A percentile compares a stretch with the other conserved stretches of the same genome.
phyloP scores from a whole-genome alignment of 2,329 filamentous ascomycete genomes.

The Cladophialophora bantiana region DNA sequence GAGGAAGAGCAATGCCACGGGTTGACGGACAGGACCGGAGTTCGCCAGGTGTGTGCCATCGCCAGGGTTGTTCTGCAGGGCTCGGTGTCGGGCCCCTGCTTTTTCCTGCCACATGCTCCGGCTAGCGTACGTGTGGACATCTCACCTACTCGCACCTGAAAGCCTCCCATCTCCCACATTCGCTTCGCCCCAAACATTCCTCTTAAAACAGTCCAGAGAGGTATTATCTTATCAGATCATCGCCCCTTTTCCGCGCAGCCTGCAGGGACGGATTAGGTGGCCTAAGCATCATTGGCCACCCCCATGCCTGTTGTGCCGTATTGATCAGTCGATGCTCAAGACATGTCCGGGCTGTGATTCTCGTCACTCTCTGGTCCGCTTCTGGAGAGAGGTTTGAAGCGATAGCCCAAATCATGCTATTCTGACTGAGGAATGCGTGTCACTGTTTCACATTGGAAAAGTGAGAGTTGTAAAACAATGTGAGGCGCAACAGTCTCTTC shows the following conservation, averaged over 20 bases:
- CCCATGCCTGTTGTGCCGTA: neutral
- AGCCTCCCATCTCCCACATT: neutral
- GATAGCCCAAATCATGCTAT: neutral
- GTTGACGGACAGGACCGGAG: neutral
- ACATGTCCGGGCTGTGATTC: neutral
- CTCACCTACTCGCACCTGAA: neutral
- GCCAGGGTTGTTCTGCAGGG: neutral
- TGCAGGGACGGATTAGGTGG: neutral
- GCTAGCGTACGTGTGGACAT: neutral
- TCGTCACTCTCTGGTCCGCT: neutral
- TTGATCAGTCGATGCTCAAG: neutral
- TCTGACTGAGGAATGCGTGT: neutral
- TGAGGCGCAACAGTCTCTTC: neutral
- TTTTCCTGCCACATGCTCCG: neutral
- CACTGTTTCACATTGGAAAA: neutral
- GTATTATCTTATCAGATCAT: neutral
- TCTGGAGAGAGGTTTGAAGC: neutral
- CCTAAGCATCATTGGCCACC: neutral
- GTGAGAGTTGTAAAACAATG: neutral
- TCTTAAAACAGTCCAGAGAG: neutral
- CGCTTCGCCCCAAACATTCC: neutral
- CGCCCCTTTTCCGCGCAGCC: slow-evolving; percentile 6
- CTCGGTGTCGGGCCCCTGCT: neutral
- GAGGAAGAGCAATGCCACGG: neutral
- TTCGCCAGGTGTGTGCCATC: neutral